phyloP scores from a whole-genome alignment of 2,329 filamentous ascomycete genomes.

The Raffaelea deltoideospora region DNA sequence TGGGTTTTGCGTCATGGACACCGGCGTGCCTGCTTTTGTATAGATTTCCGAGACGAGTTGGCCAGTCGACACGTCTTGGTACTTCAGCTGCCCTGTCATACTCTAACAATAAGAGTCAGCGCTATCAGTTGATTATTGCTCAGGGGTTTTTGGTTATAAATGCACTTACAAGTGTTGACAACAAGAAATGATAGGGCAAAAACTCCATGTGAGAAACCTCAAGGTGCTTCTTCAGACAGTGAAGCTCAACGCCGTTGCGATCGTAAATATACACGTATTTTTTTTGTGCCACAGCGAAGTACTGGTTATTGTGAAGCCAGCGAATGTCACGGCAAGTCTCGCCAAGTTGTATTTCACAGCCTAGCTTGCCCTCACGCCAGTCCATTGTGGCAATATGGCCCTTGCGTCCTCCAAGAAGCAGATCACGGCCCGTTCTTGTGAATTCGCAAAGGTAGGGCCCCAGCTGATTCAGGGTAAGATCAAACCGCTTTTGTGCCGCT shows the following conservation, averaged over 20 bases:
- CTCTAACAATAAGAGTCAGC: not conserved
- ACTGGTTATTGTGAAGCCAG: constrained; percentile 91
- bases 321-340: constrained; percentile 82
- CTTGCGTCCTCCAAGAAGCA: constrained; percentile 77
- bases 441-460: constrained; percentile 87
- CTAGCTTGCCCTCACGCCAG: constrained; percentile 82
- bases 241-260: constrained; percentile 74
- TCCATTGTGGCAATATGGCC: constrained; percentile 95
- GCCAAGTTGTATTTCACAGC: constrained; percentile 70
- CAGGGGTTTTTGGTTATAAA: no score
- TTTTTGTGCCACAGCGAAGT: constrained; percentile 91
- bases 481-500: constrained; percentile 85
- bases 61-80: constrained; percentile 89
- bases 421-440: constrained; percentile 71
- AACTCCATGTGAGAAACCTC: constrained; percentile 94
- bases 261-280: constrained; percentile 97
- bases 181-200: constrained; percentile 85
- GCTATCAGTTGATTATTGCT: not conserved
- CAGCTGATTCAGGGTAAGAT: constrained; percentile 65
- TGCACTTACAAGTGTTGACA: constrained; percentile 57
- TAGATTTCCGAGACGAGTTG: constrained; percentile 74
- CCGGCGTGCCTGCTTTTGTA: constrained; percentile 71
- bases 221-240: constrained; percentile 77
- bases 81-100: constrained; percentile 62
- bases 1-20: constrained; percentile 73